Conservation (phyloP, 2,329 filamentous ascomycete species). For the Botryotinia calthae region DNA sequence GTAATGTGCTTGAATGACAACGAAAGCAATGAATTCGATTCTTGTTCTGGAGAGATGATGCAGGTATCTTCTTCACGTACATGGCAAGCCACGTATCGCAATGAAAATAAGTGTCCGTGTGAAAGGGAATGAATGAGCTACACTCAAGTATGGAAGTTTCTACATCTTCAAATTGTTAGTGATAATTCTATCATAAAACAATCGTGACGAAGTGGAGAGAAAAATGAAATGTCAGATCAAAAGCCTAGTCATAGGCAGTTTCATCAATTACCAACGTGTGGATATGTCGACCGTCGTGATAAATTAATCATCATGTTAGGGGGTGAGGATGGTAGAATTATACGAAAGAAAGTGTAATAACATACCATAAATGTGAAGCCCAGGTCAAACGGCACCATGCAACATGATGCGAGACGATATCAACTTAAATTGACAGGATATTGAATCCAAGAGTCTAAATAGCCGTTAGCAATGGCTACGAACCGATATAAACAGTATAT, state of each 20-base stretch:
- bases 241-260: slow-evolving; percentile 73
- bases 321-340: slow-evolving; percentile 23
- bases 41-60: neutral
- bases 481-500: slow-evolving; percentile 4
- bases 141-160: neutral
- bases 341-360: neutral
- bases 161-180: neutral
- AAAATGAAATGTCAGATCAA: slow-evolving; percentile 39
- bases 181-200: neutral
- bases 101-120: slow-evolving; percentile 13
- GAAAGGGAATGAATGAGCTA: neutral
- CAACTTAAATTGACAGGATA: neutral
- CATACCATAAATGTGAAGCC: slow-evolving; percentile 23
- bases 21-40: neutral
- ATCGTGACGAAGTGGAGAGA: neutral
- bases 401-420: neutral
- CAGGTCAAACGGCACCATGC: neutral
- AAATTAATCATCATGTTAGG: slow-evolving; percentile 67
- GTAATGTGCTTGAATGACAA: neutral
- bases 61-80: slow-evolving; percentile 19
- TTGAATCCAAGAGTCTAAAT: neutral
- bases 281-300: slow-evolving; percentile 91
- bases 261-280: slow-evolving; percentile 69
- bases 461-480: slow-evolving; percentile 24
- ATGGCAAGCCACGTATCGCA: slow-evolving; percentile 18